Conservation (phyloP, 116 monocot genomes). For the Dioscorea cayenensis region DNA sequence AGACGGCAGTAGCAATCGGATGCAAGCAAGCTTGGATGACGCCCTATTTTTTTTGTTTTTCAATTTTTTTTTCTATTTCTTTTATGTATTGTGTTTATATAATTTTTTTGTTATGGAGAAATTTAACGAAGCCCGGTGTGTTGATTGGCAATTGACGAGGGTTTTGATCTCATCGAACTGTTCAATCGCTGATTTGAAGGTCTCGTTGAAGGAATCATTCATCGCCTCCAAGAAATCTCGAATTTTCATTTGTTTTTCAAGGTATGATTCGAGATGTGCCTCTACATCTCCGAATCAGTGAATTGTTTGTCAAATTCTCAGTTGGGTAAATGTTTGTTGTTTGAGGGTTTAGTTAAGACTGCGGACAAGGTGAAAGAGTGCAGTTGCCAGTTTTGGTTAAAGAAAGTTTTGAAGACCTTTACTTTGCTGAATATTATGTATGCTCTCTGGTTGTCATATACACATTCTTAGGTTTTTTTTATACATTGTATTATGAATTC, state of each 20-base stretch:
- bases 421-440: conserved; percentile 60
- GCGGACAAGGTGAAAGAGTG: conserved; percentile 16
- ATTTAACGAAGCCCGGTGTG: conserved; percentile 34
- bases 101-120: too few relatives aligned
- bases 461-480: too few relatives aligned
- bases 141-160: conserved; percentile 48
- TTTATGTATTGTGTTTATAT: too few relatives aligned
- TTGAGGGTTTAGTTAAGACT: conserved; percentile 11
- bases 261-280: conserved; percentile 22
- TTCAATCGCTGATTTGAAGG: conserved; percentile 58
- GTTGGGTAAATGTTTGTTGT: too few relatives aligned
- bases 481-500: too few relatives aligned
- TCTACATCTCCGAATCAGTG: too few relatives aligned
- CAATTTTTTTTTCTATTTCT: too few relatives aligned
- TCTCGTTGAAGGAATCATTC: conserved; percentile 42
- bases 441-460: too few relatives aligned
- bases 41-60: too few relatives aligned
- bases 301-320: too few relatives aligned
- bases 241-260: conserved; percentile 80
- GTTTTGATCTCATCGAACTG: conserved; percentile 27
- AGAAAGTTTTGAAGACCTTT: conserved; percentile 57
- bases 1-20: too few relatives aligned
- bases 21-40: too few relatives aligned
- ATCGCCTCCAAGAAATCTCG: conserved; percentile 39
- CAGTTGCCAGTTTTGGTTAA: conserved; percentile 68